phyloP scores from a whole-genome alignment of 495 filamentous ascomycete species.

The Thermochaetoides thermophila region DNA sequence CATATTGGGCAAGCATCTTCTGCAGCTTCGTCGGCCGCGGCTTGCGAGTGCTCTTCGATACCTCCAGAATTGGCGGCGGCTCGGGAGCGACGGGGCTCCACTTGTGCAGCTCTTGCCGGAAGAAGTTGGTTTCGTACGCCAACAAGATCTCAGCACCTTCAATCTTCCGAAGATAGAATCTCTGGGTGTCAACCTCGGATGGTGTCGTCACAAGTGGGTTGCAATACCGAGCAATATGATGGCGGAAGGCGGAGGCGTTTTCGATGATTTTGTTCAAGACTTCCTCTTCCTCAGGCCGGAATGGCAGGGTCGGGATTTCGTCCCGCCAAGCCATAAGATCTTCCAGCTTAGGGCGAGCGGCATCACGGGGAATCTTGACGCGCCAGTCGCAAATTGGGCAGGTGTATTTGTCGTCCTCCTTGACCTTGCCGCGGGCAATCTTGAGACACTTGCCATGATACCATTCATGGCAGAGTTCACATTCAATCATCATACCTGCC shows the following conservation, averaged over 20 bases:
- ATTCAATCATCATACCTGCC: conserved; percentile 99
- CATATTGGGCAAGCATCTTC: conserved; percentile 79
- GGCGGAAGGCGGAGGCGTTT: conserved; percentile 68
- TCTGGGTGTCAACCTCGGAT: conserved; percentile 73
- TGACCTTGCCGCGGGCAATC: conserved; percentile 92
- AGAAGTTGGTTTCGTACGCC: conserved; percentile 89
- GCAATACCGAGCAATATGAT: conserved; percentile 65
- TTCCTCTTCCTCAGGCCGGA: conserved; percentile 92
- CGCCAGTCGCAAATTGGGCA: conserved; percentile 97
- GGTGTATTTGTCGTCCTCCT: conserved; percentile 96
- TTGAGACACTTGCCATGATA: conserved; percentile 98
- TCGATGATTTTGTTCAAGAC: conserved; percentile 70
- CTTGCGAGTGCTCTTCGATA: conserved; percentile 87
- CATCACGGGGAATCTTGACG: conserved; percentile 96
- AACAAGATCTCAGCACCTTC: conserved; percentile 94
- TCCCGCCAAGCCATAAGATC: conserved; percentile 78
- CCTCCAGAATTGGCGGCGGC: conserved; percentile 65
- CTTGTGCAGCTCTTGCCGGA: conserved; percentile 89
- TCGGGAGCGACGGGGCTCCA: conserved; percentile 87
- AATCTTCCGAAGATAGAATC: conserved; percentile 98
- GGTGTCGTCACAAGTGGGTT: conserved; percentile 66
- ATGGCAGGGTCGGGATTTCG: conserved; percentile 70
- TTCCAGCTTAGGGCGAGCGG: conserved; percentile 87
- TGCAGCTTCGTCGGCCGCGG: conserved; percentile 94
- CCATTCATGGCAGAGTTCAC: conserved; percentile 96